These are phyloP conservation scores for Fomitopsis betulina DNA, from an alignment of 1,284 basidiomycete genomes.

Conservation along the genomic window DNA sequence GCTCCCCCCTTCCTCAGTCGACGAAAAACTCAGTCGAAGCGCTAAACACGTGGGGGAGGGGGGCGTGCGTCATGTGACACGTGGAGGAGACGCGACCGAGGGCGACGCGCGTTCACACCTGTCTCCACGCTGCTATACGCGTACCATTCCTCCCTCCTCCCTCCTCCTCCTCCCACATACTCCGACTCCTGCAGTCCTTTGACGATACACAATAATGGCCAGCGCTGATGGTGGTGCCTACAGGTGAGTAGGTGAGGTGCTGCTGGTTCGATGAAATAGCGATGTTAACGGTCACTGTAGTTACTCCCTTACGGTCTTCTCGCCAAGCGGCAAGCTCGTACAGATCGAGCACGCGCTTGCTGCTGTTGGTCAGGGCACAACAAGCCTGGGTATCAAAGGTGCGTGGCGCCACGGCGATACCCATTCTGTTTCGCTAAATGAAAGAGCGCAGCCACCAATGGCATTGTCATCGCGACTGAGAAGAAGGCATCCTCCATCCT, in stretches of 20 bases:
- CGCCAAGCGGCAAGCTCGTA: conserved; percentile 95
- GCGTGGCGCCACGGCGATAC: conserved; percentile 10
- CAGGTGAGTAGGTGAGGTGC: conserved; percentile 42
- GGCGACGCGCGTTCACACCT: conserved; percentile 3
- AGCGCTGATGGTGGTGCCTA: conserved; percentile 76
- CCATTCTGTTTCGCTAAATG: not conserved
- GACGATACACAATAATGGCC: conserved; percentile 43
- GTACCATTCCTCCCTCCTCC: conserved; percentile 5
- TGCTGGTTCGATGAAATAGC: conserved; percentile 9
- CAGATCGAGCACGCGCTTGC: conserved; percentile 99
- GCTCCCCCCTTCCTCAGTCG: no score
- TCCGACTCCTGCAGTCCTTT: not conserved
- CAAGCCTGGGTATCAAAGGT: conserved; percentile 99
- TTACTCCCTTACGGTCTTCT: conserved; percentile 99
- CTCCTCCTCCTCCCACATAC: not conserved
- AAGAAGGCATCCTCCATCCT: conserved; percentile 98
- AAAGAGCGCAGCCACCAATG: conserved; percentile 79
- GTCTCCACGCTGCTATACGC: not conserved
- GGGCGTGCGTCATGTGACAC: not conserved
- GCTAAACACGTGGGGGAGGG: not conserved
- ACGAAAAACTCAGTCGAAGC: no score
- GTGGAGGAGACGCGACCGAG: not conserved
- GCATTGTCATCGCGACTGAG: conserved; percentile 98
- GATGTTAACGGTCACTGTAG: conserved; percentile 38
- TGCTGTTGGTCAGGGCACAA: conserved; percentile 94